Evolutionary conservation across 2,329 filamentous ascomycete genomes (phyloP), one percentile per base, ranked within the genome.

Genomic region (Sarocladium oryzae): DNA sequence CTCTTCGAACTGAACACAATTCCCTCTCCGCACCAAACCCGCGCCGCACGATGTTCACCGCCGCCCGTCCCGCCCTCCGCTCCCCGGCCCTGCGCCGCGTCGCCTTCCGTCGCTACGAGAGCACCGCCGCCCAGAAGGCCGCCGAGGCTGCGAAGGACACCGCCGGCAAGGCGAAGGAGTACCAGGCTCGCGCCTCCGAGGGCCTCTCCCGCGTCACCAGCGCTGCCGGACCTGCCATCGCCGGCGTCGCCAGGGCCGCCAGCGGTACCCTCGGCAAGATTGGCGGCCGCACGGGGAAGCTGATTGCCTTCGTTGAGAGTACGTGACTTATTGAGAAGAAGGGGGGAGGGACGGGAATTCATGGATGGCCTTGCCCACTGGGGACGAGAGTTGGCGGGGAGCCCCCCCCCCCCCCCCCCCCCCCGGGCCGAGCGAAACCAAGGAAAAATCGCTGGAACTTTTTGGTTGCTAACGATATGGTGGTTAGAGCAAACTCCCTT

Each of bases 221-320:
- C 61, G 84, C 88, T 51, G 91, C 90, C 61, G 88, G 88, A 52
- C 85, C 88, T 55, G 88, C 84, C 55, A 76, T 95, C 61, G 78
- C 80, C 60, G 84, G 81, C 66, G 88, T 86, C 60, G 87, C 86
- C 52, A 81, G 82, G 66, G 79, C 82, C 52, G 72, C 85, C 58
- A 73, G 77, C 59, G 80, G 73, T 64, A 82, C 86, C 53, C 72
- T 95, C 60, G 77, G 82, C 68, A 86, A 83, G 72, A 78, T 91
- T 66, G 91, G 90, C 64, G 92, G 92, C 63, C 82, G 87, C 62
- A 91, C 89, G 56, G 90, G 89, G 63, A 82, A 79, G 70, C 66
- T 91, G 60, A 80, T 96, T 68, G 77, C 76, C 61, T 88, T 91
- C 64, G 77, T 93, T 64, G 88, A 96, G 79, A 86, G 93, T 97